phyloP scores from a whole-genome alignment of 2,329 filamentous ascomycete genomes.

The Colletotrichum orchidophilum region DNA sequence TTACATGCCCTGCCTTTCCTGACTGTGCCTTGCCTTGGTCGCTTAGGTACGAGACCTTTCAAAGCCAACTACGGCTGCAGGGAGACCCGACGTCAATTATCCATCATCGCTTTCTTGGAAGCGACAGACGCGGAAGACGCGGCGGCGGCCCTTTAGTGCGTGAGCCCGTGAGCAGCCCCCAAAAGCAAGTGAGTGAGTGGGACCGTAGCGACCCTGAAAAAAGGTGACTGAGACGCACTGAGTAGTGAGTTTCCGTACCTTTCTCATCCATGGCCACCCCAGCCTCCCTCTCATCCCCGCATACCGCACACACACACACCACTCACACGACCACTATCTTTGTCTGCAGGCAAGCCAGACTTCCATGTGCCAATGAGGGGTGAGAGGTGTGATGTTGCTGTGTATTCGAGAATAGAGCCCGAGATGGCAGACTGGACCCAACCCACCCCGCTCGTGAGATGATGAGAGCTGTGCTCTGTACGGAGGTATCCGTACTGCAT shows the following conservation, averaged over 20 bases:
- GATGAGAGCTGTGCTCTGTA: too few relatives aligned
- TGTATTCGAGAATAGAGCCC: background rate
- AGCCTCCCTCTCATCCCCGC: background rate
- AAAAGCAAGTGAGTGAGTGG: background rate
- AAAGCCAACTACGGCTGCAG: conserved; percentile 7
- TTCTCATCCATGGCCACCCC: background rate
- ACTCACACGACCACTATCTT: background rate
- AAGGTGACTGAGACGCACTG: background rate
- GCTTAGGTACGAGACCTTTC: background rate
- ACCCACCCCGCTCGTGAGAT: background rate
- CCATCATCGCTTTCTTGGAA: background rate
- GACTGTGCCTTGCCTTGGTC: background rate
- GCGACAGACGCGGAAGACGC: background rate
- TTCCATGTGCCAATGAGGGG: background rate
- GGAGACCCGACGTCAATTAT: background rate
- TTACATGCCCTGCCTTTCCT: background rate
- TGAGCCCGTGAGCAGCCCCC: background rate
- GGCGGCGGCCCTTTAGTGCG: background rate
- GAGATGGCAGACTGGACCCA: background rate
- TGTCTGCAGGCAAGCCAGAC: background rate
- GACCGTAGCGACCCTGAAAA: background rate
- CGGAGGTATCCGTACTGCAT: background rate
- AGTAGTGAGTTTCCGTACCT: too few relatives aligned
- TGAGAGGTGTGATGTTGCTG: background rate
- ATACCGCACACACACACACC: background rate